phyloP scores from a whole-genome alignment of 2,329 filamentous ascomycete species.

The Paracamarosporium sp. region DNA sequence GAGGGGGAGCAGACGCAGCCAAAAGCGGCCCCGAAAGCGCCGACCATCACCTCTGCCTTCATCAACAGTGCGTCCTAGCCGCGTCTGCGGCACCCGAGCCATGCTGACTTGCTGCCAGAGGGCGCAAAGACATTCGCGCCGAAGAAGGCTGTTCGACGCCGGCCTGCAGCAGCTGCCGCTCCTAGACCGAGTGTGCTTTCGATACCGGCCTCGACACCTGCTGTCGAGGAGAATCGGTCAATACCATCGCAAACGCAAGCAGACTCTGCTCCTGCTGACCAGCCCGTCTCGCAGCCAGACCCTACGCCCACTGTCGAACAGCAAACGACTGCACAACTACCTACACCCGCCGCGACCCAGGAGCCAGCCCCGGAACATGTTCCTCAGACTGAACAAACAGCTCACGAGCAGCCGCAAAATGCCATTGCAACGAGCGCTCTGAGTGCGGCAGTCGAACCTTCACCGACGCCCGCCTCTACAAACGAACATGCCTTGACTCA shows the following conservation, averaged over 20 bases:
- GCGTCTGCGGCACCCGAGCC: slow-evolving; percentile 12
- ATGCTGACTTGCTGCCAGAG: slow-evolving; percentile 30
- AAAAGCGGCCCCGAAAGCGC: slow-evolving; percentile 19
- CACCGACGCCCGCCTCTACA: neutral
- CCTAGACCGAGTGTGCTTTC: slow-evolving; percentile 17
- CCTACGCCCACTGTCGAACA: slow-evolving; percentile 17
- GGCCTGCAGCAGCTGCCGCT: slow-evolving; percentile 44
- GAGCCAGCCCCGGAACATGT: slow-evolving; percentile 15
- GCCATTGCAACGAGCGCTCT: neutral
- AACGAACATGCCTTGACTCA: neutral
- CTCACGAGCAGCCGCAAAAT: neutral
- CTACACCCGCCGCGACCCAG: slow-evolving; percentile 35
- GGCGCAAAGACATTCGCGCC: slow-evolving; percentile 57
- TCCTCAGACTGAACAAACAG: slow-evolving; percentile 4
- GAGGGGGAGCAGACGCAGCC: slow-evolving; percentile 29
- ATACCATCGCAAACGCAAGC: neutral
- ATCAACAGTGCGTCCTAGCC: slow-evolving; percentile 36
- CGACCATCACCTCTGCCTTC: slow-evolving; percentile 35
- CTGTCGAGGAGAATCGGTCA: slow-evolving; percentile 19
- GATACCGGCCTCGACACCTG: slow-evolving; percentile 18
- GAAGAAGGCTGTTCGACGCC: slow-evolving; percentile 51
- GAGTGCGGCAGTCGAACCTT: neutral
- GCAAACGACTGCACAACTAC: slow-evolving; percentile 21
- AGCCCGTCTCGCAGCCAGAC: slow-evolving; percentile 8
- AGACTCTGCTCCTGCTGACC: slow-evolving; percentile 6